These are phyloP conservation scores for Neurospora sp. DNA, from an alignment of 495 filamentous ascomycete genomes.

Conservation along the genomic window DNA sequence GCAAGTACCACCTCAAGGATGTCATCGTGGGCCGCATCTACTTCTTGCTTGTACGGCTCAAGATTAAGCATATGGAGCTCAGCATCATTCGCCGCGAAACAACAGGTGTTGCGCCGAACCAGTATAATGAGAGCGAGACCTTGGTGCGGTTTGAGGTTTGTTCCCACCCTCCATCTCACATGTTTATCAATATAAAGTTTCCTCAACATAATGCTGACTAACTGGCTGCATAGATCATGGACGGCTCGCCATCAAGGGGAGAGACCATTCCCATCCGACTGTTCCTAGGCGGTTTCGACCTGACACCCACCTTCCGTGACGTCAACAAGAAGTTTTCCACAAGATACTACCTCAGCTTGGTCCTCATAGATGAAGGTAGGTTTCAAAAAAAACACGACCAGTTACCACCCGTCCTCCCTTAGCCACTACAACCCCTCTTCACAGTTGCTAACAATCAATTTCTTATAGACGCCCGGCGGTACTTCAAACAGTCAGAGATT, in stretches of 20 bases:
- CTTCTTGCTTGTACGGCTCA: conserved; percentile 92
- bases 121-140: conserved; percentile 99
- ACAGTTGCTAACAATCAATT: not conserved
- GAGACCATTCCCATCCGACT: conserved; percentile 97
- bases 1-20: conserved; percentile 98
- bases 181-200: not conserved
- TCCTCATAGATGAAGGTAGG: conserved; percentile 91
- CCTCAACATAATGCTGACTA: conserved; percentile 1
- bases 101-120: conserved; percentile 96
- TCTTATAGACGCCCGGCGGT: conserved; percentile 72
- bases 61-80: conserved; percentile 99
- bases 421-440: not conserved
- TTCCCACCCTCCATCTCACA: not conserved
- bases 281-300: conserved; percentile 95
- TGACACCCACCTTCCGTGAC: conserved; percentile 97
- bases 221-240: conserved; percentile 70
- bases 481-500: conserved; percentile 99
- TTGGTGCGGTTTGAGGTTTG: conserved; percentile 92
- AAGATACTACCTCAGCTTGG: conserved; percentile 91
- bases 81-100: conserved; percentile 96
- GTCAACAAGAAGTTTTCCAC: conserved; percentile 99
- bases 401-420: not conserved
- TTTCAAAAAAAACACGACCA: not conserved
- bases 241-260: conserved; percentile 91
- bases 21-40: conserved; percentile 99